Conservation (phyloP, 176 grass and related monocot species). For the Oryza meridionalis region DNA sequence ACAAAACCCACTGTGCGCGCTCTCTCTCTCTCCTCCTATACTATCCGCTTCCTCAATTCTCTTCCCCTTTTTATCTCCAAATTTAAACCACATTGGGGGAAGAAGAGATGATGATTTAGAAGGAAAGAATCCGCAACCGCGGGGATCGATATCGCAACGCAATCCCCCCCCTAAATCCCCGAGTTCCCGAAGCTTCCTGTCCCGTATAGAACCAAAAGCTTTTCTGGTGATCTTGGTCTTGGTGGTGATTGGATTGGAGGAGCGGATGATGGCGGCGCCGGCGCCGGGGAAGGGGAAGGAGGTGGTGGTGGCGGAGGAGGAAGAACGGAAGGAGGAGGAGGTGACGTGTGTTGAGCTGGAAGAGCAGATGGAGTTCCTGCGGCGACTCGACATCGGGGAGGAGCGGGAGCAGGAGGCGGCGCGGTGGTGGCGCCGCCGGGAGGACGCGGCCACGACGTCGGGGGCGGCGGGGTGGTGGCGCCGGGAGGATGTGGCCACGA, state of each 20-base stretch:
- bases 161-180: neutral
- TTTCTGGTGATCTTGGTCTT: neutral
- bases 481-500: no score
- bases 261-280: constrained; percentile 27
- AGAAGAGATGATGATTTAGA: neutral
- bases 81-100: neutral
- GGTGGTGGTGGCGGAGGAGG: neutral
- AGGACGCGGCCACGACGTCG: neutral
- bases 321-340: neutral
- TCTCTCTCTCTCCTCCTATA: neutral
- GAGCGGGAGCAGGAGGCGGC: neutral
- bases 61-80: constrained; percentile 34
- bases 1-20: constrained; percentile 20
- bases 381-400: neutral
- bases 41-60: neutral
- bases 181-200: neutral
- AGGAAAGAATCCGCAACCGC: constrained; percentile 29
- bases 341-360: neutral
- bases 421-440: neutral
- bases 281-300: neutral
- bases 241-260: neutral
- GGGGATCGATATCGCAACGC: neutral
- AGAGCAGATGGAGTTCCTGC: neutral
- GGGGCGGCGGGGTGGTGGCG: neutral
- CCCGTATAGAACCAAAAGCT: neutral